Conservation (phyloP, 257 asterid genomes). For the Osmanthus fragrans region DNA sequence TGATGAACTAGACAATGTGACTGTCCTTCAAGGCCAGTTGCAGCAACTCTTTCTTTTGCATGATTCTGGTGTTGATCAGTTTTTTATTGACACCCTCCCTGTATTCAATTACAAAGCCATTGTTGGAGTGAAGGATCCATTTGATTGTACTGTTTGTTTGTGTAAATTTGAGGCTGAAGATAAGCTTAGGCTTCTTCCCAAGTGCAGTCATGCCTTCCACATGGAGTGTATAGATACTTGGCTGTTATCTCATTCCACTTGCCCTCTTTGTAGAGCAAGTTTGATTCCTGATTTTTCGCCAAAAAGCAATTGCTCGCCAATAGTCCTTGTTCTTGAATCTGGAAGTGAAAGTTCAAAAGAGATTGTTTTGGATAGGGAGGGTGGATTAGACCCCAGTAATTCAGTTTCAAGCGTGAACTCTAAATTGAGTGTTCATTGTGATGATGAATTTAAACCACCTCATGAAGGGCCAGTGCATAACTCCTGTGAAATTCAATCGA, state of each 20-base stretch:
- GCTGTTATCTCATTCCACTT: conserved; percentile 79
- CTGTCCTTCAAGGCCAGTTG: conserved; percentile 85
- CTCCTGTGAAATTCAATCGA: conserved; percentile 50
- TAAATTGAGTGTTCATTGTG: conserved; percentile 35
- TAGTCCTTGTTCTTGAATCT: conserved; percentile 82
- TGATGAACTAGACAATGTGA: conserved; percentile 62
- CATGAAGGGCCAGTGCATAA: conserved; percentile 27
- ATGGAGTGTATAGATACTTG: conserved; percentile 82
- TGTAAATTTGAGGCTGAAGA: conserved; percentile 50
- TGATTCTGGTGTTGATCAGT: conserved; percentile 94
- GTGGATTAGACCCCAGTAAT: not conserved
- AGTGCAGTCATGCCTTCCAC: conserved; percentile 78
- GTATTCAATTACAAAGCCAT: conserved; percentile 76
- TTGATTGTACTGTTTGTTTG: conserved; percentile 76
- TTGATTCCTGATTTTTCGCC: conserved; percentile 58
- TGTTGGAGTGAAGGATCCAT: conserved; percentile 78
- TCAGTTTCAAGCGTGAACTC: conserved; percentile 50
- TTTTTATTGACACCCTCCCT: conserved; percentile 83
- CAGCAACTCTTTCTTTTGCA: conserved; percentile 92
- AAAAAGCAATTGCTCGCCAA: conserved; percentile 44
- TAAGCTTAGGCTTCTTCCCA: conserved; percentile 55
- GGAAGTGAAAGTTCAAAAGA: conserved; percentile 73
- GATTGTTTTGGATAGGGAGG: conserved; percentile 29
- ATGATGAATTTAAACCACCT: conserved; percentile 28
- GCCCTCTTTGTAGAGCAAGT: conserved; percentile 88